Evolutionary conservation across 2,329 filamentous ascomycete species (phyloP).

Genomic region (Diaporthe sp.): DNA sequence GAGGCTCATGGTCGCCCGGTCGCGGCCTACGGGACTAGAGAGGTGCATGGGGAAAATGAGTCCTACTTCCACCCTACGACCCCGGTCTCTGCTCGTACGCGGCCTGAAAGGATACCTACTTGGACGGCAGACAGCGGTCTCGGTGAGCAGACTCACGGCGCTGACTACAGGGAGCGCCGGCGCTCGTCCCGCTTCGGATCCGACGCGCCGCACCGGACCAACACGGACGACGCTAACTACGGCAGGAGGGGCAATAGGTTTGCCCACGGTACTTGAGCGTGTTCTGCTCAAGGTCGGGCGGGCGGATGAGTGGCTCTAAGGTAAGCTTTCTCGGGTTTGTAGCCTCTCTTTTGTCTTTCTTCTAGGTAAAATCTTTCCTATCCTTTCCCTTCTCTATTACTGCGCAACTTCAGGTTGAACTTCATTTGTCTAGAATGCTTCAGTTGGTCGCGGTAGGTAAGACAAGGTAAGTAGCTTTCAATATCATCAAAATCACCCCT

Average conservation of each 20-base stretch:
- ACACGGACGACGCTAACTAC: neutral
- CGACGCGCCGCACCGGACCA: neutral
- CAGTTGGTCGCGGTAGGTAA: neutral
- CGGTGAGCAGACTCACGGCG: neutral
- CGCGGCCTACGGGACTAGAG: neutral
- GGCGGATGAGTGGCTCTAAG: neutral
- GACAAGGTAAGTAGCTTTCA: neutral
- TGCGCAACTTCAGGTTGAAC: neutral
- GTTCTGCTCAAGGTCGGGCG: no score
- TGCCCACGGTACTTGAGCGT: neutral
- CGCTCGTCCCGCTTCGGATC: neutral
- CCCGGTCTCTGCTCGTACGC: neutral
- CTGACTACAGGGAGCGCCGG: neutral
- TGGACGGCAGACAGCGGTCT: no score
- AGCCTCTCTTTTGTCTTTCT: neutral
- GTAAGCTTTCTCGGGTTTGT: neutral
- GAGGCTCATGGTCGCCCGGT: neutral
- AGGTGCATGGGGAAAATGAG: neutral
- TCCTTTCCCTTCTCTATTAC: neutral
- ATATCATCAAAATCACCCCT: neutral
- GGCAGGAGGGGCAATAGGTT: constrained; percentile 5
- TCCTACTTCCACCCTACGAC: neutral
- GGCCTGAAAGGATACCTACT: neutral
- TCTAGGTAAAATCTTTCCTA: neutral
- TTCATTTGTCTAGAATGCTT: neutral